Base-by-base conservation (phyloP, 1,139 yeast genomes). In the Geotrichum histeridarum region DNA sequence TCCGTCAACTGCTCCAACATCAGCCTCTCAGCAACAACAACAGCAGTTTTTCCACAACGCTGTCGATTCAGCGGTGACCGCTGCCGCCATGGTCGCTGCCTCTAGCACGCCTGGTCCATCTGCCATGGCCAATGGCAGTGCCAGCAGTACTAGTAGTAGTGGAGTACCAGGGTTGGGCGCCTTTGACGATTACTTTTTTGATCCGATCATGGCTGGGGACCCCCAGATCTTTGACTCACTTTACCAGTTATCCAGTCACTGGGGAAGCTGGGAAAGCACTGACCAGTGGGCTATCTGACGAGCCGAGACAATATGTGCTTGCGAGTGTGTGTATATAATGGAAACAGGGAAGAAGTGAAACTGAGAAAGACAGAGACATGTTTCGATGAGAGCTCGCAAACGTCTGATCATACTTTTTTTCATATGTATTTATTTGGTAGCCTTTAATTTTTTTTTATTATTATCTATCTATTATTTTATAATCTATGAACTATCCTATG, bases 221-320 rank as follows among this genome's bases (percentile, higher is more conserved):
- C 38, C 38, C 9, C 27, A 33, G 14, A 17, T 44, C 6, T 44
- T 44, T 35, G 48, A 44, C 5, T 44, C 48, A 14, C 38, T 44
- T 6, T 44, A 44, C 9, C 48, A 44, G 12, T 36, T 44, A 8
- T 33, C 48, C 15, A 17, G 39, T 17, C 33, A 35, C n/a, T 35
- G 30, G 39, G 37, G 33, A 8, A 35, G 37, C 14, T 35, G 48
- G 30, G 48, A 44, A 14, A n/a, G 33, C 11, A 9, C 48, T 5
- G 39, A 44, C 7, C 9, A 8, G 12, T 22, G 43, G 43, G 30
- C 43, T 11, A 37, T 17, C 8, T 37, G 39, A 37, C 6, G 37
- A 22, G 5, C 27, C 27, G 27, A 22, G 27, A 22, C 27, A 22
- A 5, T 22, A 5, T 22, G 27, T 3, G 27, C 27, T 22, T 22